Percentiles rank a stretch among this genome's conserved stretches.
phyloP scores from a whole-genome alignment of 768 basidiomycete genomes.

The Mycena vitilis region DNA sequence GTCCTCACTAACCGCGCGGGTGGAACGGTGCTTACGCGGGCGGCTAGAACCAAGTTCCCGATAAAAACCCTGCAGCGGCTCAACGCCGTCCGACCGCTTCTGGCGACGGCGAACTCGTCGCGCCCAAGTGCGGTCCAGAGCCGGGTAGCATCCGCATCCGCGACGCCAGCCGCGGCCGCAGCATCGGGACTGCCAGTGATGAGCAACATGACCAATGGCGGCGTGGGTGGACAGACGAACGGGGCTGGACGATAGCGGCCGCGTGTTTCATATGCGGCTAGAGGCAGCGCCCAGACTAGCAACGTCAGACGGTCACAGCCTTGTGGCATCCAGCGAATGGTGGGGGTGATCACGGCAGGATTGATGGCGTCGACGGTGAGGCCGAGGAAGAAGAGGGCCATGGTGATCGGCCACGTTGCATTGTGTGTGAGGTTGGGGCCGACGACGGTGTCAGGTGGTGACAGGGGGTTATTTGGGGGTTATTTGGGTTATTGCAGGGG shows the following conservation, averaged over 20 bases:
- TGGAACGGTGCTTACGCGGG: constrained; percentile 16
- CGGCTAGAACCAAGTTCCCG: constrained; percentile 89
- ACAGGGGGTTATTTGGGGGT: background rate
- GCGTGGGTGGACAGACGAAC: constrained; percentile 31
- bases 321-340: constrained; percentile 33
- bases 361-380: constrained; percentile 24
- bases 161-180: too few species aligned
- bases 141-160: constrained; percentile 38
- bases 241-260: constrained; percentile 27
- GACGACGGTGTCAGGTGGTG: background rate
- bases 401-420: constrained; percentile 26
- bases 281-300: constrained; percentile 32
- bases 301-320: constrained; percentile 30
- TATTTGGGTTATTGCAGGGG: background rate
- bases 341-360: constrained; percentile 27
- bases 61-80: constrained; percentile 90
- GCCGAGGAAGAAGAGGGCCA: constrained; percentile 21
- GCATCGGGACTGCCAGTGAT: constrained; percentile 18
- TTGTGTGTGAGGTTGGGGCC: background rate
- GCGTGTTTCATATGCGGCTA: constrained; percentile 34
- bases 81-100: constrained; percentile 66
- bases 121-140: constrained; percentile 4
- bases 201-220: constrained; percentile 32
- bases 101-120: constrained; percentile 36
- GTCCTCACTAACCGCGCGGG: constrained; percentile 12